Conservation (phyloP, 2,329 filamentous ascomycete species). For the Colletotrichum sp. region DNA sequence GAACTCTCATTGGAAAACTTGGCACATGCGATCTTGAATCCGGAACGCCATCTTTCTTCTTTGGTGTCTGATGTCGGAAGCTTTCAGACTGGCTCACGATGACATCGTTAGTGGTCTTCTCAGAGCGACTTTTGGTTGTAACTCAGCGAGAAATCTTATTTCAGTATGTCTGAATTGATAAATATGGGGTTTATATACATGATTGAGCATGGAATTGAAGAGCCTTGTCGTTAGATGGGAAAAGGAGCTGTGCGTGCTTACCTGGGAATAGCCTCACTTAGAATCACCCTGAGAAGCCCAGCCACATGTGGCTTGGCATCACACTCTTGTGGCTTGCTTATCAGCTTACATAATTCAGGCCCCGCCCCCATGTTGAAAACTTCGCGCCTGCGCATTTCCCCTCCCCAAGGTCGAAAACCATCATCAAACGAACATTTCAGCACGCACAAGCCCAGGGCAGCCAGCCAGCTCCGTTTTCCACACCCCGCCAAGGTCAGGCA, state of each 20-base stretch:
- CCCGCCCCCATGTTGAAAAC: slow-evolving; percentile 23
- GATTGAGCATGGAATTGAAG: not conserved
- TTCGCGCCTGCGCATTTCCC: slow-evolving; percentile 31
- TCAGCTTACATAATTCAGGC: not conserved
- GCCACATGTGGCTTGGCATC: not conserved
- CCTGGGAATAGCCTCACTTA: not conserved
- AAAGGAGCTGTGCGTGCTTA: not conserved
- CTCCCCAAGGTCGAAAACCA: slow-evolving; percentile 27
- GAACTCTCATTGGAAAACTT: not conserved
- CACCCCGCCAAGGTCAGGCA: slow-evolving; percentile 19
- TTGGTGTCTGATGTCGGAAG: not conserved
- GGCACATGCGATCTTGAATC: not conserved
- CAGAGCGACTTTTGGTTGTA: not conserved
- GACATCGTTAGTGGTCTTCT: not conserved
- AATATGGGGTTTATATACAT: not conserved
- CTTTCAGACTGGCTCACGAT: not conserved
- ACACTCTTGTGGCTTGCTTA: rapidly evolving
- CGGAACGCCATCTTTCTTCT: not conserved
- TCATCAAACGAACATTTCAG: slow-evolving; percentile 31
- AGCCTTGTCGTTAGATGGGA: not conserved
- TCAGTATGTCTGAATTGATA: rapidly evolving
- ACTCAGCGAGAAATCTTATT: rapidly evolving
- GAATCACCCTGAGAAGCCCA: not conserved
- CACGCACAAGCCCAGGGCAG: slow-evolving; percentile 22
- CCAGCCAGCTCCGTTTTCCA: slow-evolving; percentile 3